Evolutionary conservation across 306 rosid species (phyloP).

Genomic region (Mimosa bimucronata): DNA sequence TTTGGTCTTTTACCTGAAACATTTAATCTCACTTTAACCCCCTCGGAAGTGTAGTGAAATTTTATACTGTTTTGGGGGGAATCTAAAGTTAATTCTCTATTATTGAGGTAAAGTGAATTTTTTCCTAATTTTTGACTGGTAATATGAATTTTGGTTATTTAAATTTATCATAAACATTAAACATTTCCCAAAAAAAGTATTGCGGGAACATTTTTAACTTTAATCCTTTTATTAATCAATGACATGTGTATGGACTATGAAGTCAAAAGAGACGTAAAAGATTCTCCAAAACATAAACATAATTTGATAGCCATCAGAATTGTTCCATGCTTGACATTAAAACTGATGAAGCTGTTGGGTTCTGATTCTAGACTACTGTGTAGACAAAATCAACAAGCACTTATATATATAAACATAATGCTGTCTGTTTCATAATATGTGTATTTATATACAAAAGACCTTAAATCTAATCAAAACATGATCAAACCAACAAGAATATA

Average conservation of each 20-base stretch:
- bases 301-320: not conserved
- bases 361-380: conserved; percentile 13
- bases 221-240: not conserved
- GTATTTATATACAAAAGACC: not conserved
- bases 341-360: not conserved
- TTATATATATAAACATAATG: no score
- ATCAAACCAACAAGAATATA: not conserved
- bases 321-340: not conserved
- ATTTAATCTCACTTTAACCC: no score
- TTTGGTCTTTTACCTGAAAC: no score
- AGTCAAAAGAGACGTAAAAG: not conserved
- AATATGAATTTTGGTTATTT: not conserved
- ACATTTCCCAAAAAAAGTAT: no score
- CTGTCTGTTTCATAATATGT: no score
- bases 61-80: no score
- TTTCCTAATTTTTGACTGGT: not conserved
- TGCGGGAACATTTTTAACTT: not conserved
- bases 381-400: not conserved
- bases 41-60: no score
- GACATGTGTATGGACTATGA: no score
- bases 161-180: no score
- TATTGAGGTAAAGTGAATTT: no score
- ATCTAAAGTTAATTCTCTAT: no score
- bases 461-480: not conserved
- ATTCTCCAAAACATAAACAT: not conserved